Conservation (phyloP, 1,284 basidiomycete species). For the Leccinum fuscescens region DNA sequence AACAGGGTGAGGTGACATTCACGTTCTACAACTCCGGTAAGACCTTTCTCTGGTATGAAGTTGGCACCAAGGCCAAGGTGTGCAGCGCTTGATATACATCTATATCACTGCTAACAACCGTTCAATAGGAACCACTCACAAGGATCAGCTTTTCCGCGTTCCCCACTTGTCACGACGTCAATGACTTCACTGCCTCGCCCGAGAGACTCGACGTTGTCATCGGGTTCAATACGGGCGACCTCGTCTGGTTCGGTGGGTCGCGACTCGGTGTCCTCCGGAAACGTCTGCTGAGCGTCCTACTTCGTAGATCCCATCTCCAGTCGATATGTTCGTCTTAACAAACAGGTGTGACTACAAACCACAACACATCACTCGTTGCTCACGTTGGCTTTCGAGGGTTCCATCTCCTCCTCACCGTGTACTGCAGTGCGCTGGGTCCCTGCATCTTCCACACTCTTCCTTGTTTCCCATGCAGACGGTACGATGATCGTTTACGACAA, state of each 20-base stretch:
- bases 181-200: constrained; percentile 70
- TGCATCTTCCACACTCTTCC: constrained; percentile 77
- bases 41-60: constrained; percentile 80
- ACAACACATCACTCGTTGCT: constrained; percentile 36
- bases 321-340: constrained; percentile 89
- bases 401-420: constrained; percentile 26
- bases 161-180: constrained; percentile 90
- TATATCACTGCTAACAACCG: not conserved
- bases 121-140: constrained; percentile 75
- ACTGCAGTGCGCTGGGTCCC: constrained; percentile 88
- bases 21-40: constrained; percentile 83
- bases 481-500: constrained; percentile 87
- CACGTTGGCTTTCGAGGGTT: constrained; percentile 10
- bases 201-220: constrained; percentile 88
- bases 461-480: constrained; percentile 90
- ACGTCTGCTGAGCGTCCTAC: constrained; percentile 1
- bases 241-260: constrained; percentile 82
- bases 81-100: constrained; percentile 18
- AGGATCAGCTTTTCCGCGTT: constrained; percentile 83
- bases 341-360: constrained; percentile 53
- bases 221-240: constrained; percentile 90
- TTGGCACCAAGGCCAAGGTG: constrained; percentile 77
- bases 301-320: constrained; percentile 74
- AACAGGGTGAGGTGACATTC: constrained; percentile 80
- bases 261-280: not conserved